A percentile compares a stretch with the other conserved stretches of the same genome.
These are phyloP conservation scores for Lepiota venenata DNA, from an alignment of 768 basidiomycete species.

Conservation along the genomic window DNA sequence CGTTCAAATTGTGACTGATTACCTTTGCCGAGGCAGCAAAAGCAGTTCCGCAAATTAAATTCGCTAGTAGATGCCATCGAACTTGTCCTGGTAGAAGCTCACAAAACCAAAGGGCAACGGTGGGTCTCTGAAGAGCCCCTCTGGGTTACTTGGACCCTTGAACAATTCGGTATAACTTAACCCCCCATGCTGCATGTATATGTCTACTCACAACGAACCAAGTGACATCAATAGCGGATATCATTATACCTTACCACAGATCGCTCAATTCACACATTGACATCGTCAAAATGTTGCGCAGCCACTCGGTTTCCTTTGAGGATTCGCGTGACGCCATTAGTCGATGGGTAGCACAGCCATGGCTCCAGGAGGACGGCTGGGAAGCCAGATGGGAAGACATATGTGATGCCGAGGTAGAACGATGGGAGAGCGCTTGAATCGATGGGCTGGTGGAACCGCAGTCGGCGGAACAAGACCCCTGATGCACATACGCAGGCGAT, in stretches of 20 bases:
- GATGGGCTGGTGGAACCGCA: no score
- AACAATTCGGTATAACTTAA: conserved; percentile 63
- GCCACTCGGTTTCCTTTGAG: conserved; percentile 69
- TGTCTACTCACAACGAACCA: neutral
- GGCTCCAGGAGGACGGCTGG: conserved; percentile 68
- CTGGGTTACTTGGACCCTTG: conserved; percentile 81
- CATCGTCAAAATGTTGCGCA: conserved; percentile 54
- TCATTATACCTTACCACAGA: conserved; percentile 65
- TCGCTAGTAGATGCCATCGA: conserved; percentile 64
- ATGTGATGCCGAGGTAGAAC: conserved; percentile 72
- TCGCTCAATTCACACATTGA: conserved; percentile 55
- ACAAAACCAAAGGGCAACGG: conserved; percentile 65
- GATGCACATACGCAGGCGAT: no score
- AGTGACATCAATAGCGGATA: conserved; percentile 54
- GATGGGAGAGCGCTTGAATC: conserved; percentile 45
- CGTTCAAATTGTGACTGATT: neutral
- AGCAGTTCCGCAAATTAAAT: conserved; percentile 67
- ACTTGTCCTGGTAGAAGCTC: conserved; percentile 59
- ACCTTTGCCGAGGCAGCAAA: conserved; percentile 42
- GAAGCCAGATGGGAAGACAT: conserved; percentile 73
- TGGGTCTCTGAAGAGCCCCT: conserved; percentile 73
- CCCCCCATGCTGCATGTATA: neutral
- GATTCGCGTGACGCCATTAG: conserved; percentile 58
- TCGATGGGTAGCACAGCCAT: conserved; percentile 68
- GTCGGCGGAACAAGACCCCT: no score